phyloP scores from a whole-genome alignment of 108 stramenopile species.

The Nitzschia putrida region DNA sequence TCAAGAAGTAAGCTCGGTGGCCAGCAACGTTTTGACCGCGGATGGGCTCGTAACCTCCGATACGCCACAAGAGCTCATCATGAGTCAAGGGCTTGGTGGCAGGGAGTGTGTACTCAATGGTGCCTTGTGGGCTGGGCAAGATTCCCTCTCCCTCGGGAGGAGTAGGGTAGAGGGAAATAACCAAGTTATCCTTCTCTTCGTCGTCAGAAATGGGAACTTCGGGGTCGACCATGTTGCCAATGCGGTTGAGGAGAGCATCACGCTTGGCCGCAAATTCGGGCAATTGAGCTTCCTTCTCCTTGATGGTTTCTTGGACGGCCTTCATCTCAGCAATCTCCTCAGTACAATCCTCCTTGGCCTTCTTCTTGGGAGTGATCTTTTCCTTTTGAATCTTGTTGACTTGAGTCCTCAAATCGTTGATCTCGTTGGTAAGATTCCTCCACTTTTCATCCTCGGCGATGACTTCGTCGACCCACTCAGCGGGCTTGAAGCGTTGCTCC shows the following conservation, averaged over 20 bases:
- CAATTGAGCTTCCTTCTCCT: conserved; percentile 64
- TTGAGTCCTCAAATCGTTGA: conserved; percentile 77
- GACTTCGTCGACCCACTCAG: conserved; percentile 89
- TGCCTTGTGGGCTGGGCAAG: conserved; percentile 61
- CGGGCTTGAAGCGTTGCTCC: conserved; percentile 84
- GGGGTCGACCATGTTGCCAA: conserved; percentile 97
- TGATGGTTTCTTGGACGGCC: conserved; percentile 76
- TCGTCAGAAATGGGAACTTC: conserved; percentile 92
- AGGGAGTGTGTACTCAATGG: conserved; percentile 73
- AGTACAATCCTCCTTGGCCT: conserved; percentile 86
- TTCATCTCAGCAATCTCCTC: conserved; percentile 88
- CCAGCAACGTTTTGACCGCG: conserved; percentile 94
- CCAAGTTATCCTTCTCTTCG: conserved; percentile 94
- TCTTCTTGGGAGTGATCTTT: conserved; percentile 92
- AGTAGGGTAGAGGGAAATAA: conserved; percentile 71
- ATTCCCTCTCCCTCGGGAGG: conserved; percentile 73
- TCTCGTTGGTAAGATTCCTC: conserved; percentile 76
- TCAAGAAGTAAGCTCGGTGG: conserved; percentile 98
- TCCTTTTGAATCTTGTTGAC: conserved; percentile 90
- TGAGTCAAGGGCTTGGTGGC: conserved; percentile 87
- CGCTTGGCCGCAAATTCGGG: conserved; percentile 60
- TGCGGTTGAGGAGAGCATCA: conserved; percentile 75
- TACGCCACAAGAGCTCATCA: conserved; percentile 96
- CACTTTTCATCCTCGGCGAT: conserved; percentile 89
- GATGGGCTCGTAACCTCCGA: conserved; percentile 98